Percentiles rank a stretch among this genome's conserved stretches.
Evolutionary conservation across 1,284 basidiomycete species (phyloP).

Genomic region (Neotropicomus parvogracilis): DNA sequence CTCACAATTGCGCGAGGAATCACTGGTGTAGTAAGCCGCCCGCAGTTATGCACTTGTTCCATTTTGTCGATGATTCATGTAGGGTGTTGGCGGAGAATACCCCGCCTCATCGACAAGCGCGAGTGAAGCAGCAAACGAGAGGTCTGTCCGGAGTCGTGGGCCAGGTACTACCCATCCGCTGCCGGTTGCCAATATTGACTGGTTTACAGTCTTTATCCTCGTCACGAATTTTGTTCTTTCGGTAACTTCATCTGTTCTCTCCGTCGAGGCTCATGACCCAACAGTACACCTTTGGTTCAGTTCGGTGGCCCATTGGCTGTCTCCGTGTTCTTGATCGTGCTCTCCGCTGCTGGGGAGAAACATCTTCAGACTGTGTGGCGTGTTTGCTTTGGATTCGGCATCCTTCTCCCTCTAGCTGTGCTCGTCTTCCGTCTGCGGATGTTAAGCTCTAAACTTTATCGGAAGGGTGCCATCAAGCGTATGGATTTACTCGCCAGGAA

Average conservation of each 20-base stretch:
- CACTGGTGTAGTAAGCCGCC: conserved; percentile 57
- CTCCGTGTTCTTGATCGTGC: conserved; percentile 68
- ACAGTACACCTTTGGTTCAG: conserved; percentile 28
- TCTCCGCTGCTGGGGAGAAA: conserved; percentile 60
- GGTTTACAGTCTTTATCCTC: conserved; percentile 57
- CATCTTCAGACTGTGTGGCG: conserved; percentile 74
- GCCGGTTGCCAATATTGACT: conserved; percentile 2
- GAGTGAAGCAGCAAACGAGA: conserved; percentile 73
- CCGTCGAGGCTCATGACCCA: conserved; percentile 9
- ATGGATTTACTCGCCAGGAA: conserved; percentile 1
- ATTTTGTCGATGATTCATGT: conserved; percentile 5
- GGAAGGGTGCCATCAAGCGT: conserved; percentile 64
- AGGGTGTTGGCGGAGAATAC: conserved; percentile 78
- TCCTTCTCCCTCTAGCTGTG: conserved; percentile 64
- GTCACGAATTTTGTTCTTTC: conserved; percentile 70
- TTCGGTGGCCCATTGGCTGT: conserved; percentile 71
- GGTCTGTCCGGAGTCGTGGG: conserved; percentile 56
- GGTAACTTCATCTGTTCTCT: conserved; percentile 29
- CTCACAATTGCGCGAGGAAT: conserved; percentile 70
- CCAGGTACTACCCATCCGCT: conserved; percentile 40
- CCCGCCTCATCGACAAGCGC: conserved; percentile 68
- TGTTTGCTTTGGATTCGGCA: conserved; percentile 70
- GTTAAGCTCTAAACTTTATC: conserved; percentile 65
- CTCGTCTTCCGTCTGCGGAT: conserved; percentile 72
- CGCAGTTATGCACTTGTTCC: background rate